Base-by-base conservation (phyloP, 495 filamentous ascomycete species). In the Aspergillus cavernicola region DNA sequence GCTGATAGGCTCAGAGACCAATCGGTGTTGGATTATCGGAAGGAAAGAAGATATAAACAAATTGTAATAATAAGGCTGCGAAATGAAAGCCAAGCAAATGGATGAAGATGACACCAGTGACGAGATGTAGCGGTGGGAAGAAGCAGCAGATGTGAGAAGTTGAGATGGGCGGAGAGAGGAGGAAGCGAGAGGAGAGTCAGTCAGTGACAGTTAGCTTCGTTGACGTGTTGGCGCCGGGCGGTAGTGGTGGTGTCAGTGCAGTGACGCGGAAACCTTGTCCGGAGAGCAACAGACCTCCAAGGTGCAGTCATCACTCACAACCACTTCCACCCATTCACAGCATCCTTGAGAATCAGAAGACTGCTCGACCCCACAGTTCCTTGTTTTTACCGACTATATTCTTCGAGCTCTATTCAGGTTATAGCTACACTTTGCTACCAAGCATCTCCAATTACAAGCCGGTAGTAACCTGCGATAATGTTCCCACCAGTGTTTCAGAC, bases 211-310 rank as follows among this genome's bases (percentile, higher is more conserved):
- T 52, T 31, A 44, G 43, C 12, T 24, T 37, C 58, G 45, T 53
- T 57, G 58, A 63, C 63, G 55, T 66, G 63, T 66, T 60, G 64
- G 59, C 58, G n/a, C n/a, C n/a, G n/a, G n/a, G n/a, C n/a, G 55
- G 66, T 59, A 61, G 58, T 55, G 56, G 57, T 59, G 56, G 62
- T 69, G 68, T 64, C 68, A 64, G 59, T 57, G 58, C 49, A 43
- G 55, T 31, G 50, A 29, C 26, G n/a, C n/a, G n/a, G n/a, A n/a
- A n/a, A n/a, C n/a, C n/a, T n/a, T n/a, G 50, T 69, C 65, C 67
- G 70, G 70, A 64, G 69, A 66, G n/a, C n/a, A n/a, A 26, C 33
- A 50, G 19, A 19, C 22, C 46, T 29, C 35, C 20, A 50, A 36
- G 29, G 31, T 36, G 44, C 44, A 47, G 20, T 15, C 43, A 44